Evolutionary conservation across 225 moss, liverwort and hornwort species (phyloP).

Genomic region (Climacium dendroides): DNA sequence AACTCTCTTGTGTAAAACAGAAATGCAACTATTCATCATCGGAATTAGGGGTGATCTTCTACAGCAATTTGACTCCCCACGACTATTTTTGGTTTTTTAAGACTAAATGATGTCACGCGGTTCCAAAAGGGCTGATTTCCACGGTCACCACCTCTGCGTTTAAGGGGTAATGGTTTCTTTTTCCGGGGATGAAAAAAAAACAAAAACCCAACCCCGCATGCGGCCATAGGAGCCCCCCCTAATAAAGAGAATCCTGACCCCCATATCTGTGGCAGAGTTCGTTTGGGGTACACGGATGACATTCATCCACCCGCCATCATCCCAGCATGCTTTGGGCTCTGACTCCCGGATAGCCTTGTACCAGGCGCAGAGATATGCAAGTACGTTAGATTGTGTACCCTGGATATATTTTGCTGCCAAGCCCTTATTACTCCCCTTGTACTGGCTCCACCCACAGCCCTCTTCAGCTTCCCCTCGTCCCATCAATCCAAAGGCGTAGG

Average conservation of each 20-base stretch:
- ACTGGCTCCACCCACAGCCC: background rate
- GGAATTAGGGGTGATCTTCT: too few relatives aligned
- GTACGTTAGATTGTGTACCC: constrained; percentile 24
- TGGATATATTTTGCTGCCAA: constrained; percentile 17
- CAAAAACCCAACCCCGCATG: too few relatives aligned
- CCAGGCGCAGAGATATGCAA: constrained; percentile 8
- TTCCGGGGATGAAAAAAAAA: too few relatives aligned
- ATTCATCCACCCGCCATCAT: background rate
- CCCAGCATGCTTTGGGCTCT: constrained; percentile 31
- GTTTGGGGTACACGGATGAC: background rate
- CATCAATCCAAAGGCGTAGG: background rate
- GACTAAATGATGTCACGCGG: too few relatives aligned
- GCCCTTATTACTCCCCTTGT: constrained; percentile 13
- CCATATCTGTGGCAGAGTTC: background rate
- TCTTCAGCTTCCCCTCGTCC: background rate
- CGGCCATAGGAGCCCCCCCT: background rate
- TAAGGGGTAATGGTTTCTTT: too few relatives aligned
- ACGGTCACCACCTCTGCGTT: too few relatives aligned
- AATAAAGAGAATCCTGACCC: constrained; percentile 10
- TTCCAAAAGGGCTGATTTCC: too few relatives aligned
- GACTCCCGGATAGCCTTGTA: constrained; percentile 15
- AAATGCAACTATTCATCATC: too few relatives aligned
- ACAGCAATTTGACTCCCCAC: too few relatives aligned
- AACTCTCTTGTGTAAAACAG: too few relatives aligned
- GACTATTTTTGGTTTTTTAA: too few relatives aligned